phyloP scores from a whole-genome alignment of 257 asterid species.

The Voacanga thouarsii region DNA sequence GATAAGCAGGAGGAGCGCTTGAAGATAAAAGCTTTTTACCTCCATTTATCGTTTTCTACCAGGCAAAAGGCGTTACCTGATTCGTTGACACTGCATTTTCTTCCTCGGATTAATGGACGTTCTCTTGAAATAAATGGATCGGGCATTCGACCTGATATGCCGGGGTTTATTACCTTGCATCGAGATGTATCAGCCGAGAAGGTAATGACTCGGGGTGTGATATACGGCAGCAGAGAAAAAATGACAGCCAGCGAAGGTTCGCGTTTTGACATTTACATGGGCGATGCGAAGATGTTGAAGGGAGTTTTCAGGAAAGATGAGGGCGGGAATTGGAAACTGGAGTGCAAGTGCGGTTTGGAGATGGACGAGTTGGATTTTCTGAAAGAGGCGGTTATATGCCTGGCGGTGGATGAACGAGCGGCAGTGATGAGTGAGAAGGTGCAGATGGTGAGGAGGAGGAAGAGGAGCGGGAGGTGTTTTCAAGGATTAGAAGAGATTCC shows the following conservation, averaged over 20 bases:
- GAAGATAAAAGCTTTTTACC: constrained; percentile 52
- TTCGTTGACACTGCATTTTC: constrained; percentile 54
- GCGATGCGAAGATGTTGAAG: constrained; percentile 46
- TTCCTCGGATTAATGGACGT: constrained; percentile 61
- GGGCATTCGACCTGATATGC: constrained; percentile 46
- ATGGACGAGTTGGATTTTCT: constrained; percentile 32
- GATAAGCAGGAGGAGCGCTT: constrained; percentile 44
- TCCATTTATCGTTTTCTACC: constrained; percentile 34
- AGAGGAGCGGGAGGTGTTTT: constrained; percentile 24
- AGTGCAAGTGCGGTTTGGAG: constrained; percentile 40
- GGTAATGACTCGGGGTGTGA: background rate
- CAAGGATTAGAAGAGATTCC: constrained; percentile 69
- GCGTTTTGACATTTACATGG: constrained; percentile 50
- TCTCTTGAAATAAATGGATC: constrained; percentile 53
- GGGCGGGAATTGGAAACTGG: constrained; percentile 50
- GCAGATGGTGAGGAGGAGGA: constrained; percentile 27
- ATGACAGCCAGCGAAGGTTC: constrained; percentile 57
- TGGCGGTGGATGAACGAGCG: constrained; percentile 48
- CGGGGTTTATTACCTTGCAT: constrained; percentile 66
- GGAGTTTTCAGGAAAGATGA: constrained; percentile 60
- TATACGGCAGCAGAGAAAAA: constrained; percentile 54
- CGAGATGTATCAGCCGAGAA: constrained; percentile 31
- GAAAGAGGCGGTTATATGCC: constrained; percentile 44
- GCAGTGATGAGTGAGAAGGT: constrained; percentile 38
- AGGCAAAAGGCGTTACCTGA: constrained; percentile 24